Conservation (phyloP, 495 filamentous ascomycete genomes). For the Aspergillus kassunensis region DNA sequence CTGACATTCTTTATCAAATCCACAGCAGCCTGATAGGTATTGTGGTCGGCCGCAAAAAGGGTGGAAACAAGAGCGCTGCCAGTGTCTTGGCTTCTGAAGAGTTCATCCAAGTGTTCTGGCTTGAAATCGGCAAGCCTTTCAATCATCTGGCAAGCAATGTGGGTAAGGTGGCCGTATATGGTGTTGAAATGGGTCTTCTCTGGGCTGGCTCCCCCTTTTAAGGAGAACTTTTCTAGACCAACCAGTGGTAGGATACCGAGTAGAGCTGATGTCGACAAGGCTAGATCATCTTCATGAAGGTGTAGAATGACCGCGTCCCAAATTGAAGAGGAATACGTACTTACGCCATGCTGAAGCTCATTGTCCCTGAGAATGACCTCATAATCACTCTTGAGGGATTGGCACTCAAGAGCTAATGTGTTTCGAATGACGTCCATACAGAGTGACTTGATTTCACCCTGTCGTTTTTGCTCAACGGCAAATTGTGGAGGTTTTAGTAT, state of each 20-base stretch:
- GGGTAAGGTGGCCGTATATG: constrained; percentile 63
- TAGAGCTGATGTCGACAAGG: constrained; percentile 67
- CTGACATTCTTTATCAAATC: constrained; percentile 78
- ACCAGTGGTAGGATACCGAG: constrained; percentile 63
- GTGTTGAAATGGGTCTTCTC: constrained; percentile 68
- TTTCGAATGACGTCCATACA: constrained; percentile 64
- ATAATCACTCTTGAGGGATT: constrained; percentile 67
- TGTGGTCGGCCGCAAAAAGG: constrained; percentile 64
- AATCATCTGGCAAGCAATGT: constrained; percentile 66
- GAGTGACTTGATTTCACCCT: constrained; percentile 31
- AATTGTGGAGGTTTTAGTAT: constrained; percentile 44
- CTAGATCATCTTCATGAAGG: constrained; percentile 58
- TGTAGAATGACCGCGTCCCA: constrained; percentile 74
- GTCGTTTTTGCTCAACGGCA: constrained; percentile 31
- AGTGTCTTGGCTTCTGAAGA: constrained; percentile 60
- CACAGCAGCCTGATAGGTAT: constrained; percentile 68
- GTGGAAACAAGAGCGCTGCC: constrained; percentile 64
- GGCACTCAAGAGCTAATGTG: constrained; percentile 71
- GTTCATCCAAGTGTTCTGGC: constrained; percentile 54
- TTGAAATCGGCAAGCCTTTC: constrained; percentile 72
- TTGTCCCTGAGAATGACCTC: constrained; percentile 55
- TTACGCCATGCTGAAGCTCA: constrained; percentile 62
- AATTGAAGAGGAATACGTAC: constrained; percentile 59
- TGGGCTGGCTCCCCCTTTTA: constrained; percentile 44
- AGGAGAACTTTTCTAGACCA: constrained; percentile 66